phyloP scores from a whole-genome alignment of 2,329 filamentous ascomycete genomes.

The Neofusicoccum parvum region DNA sequence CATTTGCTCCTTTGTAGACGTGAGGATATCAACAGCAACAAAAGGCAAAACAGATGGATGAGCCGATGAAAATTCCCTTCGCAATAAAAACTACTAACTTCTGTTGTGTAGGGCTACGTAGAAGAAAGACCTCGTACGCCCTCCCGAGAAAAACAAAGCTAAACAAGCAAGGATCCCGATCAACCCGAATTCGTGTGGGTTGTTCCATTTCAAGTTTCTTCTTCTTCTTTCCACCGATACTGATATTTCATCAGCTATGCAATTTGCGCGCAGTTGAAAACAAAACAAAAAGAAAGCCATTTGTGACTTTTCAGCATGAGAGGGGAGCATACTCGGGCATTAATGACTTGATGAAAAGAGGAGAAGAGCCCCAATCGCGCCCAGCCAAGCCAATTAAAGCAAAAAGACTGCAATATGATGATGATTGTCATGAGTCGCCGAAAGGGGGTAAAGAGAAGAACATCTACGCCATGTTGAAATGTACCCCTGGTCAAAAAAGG shows the following conservation, averaged over 20 bases:
- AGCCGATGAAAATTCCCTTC: background rate
- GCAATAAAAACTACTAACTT: slow-evolving; percentile 11
- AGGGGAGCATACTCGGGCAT: too few species aligned
- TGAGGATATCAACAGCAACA: too few species aligned
- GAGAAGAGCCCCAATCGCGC: background rate
- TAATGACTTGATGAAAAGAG: background rate
- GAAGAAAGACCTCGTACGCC: background rate
- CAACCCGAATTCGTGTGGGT: background rate
- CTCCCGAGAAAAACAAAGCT: background rate
- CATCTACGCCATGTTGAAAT: slow-evolving; percentile 14
- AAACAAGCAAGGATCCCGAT: background rate
- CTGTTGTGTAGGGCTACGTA: background rate
- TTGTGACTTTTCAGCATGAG: too few species aligned
- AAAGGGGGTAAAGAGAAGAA: slow-evolving; percentile 7
- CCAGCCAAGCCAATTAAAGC: background rate
- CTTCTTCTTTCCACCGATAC: background rate
- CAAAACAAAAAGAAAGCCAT: background rate
- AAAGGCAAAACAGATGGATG: too few species aligned
- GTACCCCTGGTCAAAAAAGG: background rate
- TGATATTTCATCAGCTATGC: background rate
- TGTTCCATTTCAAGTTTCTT: background rate
- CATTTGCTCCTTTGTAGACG: too few species aligned
- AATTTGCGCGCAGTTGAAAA: background rate
- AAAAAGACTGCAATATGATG: background rate
- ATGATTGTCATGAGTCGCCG: slow-evolving; percentile 14